These are phyloP conservation scores for Chondrostereum purpureum DNA, from an alignment of 1,284 basidiomycete genomes.

Conservation along the genomic window DNA sequence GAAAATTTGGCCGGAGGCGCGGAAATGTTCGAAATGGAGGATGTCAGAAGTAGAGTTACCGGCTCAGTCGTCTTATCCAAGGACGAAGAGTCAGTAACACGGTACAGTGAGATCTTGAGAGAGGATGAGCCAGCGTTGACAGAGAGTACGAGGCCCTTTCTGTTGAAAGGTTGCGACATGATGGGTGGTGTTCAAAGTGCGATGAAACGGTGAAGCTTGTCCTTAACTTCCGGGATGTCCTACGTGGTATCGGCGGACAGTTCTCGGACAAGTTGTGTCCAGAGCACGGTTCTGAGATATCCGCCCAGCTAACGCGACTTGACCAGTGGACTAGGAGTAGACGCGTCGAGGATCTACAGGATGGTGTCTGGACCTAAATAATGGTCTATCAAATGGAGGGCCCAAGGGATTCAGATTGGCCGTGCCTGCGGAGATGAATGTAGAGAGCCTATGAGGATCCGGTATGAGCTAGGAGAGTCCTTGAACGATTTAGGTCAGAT, in stretches of 20 bases:
- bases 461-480: too few species aligned
- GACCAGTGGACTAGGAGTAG: too few species aligned
- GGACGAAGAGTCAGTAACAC: conserved; percentile 16
- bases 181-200: not conserved
- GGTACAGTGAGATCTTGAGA: conserved; percentile 69
- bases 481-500: not conserved
- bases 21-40: conserved; percentile 50
- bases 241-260: not conserved
- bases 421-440: not conserved
- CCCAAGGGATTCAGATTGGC: too few species aligned
- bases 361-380: not conserved
- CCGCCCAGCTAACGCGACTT: too few species aligned
- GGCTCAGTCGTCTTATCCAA: conserved; percentile 24
- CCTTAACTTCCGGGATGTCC: too few species aligned
- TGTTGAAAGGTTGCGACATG: conserved; percentile 1
- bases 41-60: conserved; percentile 41
- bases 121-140: conserved; percentile 72
- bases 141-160: conserved; percentile 39
- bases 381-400: too few species aligned
- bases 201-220: too few species aligned
- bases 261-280: not conserved
- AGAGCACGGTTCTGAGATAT: not conserved
- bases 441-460: not conserved
- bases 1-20: conserved; percentile 47
- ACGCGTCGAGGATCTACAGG: not conserved